A percentile compares a stretch with the other conserved stretches of the same genome.
phyloP scores from a whole-genome alignment of 169 alveolate genomes.

The Eimeria maxima region DNA sequence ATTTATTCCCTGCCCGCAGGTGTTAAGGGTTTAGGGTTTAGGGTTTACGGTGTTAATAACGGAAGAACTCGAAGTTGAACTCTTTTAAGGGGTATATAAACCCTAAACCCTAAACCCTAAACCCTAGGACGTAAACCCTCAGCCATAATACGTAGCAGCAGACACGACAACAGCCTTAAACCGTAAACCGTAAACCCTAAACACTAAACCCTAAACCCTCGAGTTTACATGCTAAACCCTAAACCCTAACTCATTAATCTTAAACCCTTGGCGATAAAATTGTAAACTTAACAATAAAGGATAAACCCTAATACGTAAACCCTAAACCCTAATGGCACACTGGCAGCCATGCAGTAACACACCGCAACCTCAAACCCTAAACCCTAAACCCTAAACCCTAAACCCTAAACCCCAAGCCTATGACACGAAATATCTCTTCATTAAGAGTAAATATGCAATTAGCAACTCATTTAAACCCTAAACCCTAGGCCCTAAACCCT shows the following conservation, averaged over 20 bases:
- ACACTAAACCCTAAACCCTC: background rate
- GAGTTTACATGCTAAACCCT: background rate
- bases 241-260: background rate
- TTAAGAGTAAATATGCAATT: background rate
- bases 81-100: no score
- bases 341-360: no score
- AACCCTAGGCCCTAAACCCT: background rate
- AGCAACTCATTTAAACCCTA: background rate
- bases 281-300: no score
- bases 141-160: no score
- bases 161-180: background rate
- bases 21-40: background rate
- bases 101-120: conserved; percentile 42
- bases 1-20: no score
- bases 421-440: background rate
- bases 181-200: background rate
- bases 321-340: background rate
- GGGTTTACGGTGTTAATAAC: background rate
- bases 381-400: conserved; percentile 31
- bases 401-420: background rate
- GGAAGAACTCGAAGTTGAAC: no score
- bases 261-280: background rate
- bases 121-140: background rate
- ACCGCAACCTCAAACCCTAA: no score
- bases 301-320: background rate